Conservation (phyloP, 768 basidiomycete species). For the Daedaleopsis nitida region DNA sequence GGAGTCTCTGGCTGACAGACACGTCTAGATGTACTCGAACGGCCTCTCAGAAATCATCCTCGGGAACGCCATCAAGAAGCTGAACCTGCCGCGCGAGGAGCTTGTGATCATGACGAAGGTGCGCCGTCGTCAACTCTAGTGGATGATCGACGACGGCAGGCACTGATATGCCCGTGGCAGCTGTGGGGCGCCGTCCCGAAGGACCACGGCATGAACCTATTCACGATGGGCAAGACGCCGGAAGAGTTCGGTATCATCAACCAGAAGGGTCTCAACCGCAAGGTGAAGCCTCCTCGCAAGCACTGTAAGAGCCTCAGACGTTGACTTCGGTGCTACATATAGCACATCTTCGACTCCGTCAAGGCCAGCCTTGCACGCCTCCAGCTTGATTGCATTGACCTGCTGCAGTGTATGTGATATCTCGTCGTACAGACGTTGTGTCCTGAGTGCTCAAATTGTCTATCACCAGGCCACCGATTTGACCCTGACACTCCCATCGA, state of each 20-base stretch:
- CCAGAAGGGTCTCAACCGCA: conserved; percentile 38
- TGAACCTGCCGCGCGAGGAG: conserved; percentile 47
- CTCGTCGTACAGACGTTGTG: not conserved
- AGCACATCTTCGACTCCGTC: conserved; percentile 76
- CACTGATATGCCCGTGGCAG: not conserved
- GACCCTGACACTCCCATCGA: conserved; percentile 43
- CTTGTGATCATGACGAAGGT: conserved; percentile 56
- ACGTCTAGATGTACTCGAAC: conserved; percentile 37
- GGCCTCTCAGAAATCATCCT: conserved; percentile 47
- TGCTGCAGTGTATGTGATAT: conserved; percentile 58
- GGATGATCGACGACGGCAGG: not conserved
- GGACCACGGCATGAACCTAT: conserved; percentile 8
- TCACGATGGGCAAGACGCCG: not conserved
- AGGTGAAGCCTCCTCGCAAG: conserved; percentile 24
- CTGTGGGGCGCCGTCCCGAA: conserved; percentile 18
- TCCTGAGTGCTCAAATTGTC: not conserved
- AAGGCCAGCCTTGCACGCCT: conserved; percentile 64
- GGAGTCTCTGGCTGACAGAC: not conserved
- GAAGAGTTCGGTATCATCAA: conserved; percentile 39
- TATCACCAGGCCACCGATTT: conserved; percentile 33
- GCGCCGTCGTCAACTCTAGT: not conserved
- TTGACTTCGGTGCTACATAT: not conserved
- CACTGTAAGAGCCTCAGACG: not conserved
- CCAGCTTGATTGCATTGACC: conserved; percentile 75
- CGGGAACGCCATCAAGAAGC: conserved; percentile 49